Evolutionary conservation across 2,329 filamentous ascomycete species (phyloP), one percentile per base, ranked within the genome.

Genomic region (Ceratocystis destructans): DNA sequence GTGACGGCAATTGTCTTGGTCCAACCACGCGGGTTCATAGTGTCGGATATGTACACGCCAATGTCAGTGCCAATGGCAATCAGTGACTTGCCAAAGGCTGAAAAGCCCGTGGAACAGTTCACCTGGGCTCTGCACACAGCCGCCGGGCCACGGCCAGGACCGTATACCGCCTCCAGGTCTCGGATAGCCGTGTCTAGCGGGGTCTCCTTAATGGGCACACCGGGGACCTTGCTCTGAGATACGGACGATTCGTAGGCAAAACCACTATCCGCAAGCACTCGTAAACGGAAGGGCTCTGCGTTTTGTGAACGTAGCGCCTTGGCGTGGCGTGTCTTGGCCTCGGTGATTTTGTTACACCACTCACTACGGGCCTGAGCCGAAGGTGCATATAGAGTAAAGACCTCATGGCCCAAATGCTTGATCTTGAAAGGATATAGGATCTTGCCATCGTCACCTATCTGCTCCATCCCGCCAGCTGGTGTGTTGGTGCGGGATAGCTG

Each of bases 1-100:
- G 79, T 78, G 70, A 86, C 84, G 73, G 86, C 84, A 28, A 96
- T 90, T 6, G 89, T 86, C 88, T 95, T 72, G 68, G 80, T 84
- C 94, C 94, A 99, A 12, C 90, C 91, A 72, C 95, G 85, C 67
- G 94, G 90, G 73, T 97, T 93, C 64, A 88, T 86, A 64, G 90
- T 86, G 70, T 96, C 90, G 2, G 93, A 89, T 61, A 96, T 88
- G 73, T 86, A 99, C 3, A 99, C 90, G 41, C 94, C 94, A 74
- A 89, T 92, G 73, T 99, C 94, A 1, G 94, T 99, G 55, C 95
- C 94, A 66, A 99, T 88, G 10, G 93, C 94, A 71, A 96, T 87
- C 82, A 96, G 89, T 61, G 88, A 84, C 74, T 88, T 93, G 33
- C 90, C 90, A 73, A 87, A 88, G 0, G 88, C 88, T 33, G 85